These are phyloP conservation scores for Scedosporium aurantiacum DNA, from an alignment of 2,329 filamentous ascomycete genomes.

Conservation along the genomic window DNA sequence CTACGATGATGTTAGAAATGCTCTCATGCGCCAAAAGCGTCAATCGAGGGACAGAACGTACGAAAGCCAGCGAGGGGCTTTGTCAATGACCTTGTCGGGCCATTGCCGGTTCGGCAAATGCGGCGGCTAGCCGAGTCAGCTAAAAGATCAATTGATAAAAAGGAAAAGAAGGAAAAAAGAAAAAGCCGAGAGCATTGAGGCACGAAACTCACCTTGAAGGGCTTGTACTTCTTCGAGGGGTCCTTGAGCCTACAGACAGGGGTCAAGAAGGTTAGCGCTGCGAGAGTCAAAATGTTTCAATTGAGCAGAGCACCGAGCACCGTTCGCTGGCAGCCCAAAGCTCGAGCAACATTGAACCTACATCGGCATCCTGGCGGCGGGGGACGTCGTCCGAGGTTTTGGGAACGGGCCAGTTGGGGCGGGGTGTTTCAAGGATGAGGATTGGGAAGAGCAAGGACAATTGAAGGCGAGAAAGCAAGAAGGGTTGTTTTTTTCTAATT, in stretches of 20 bases:
- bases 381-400: background rate
- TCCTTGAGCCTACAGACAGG: background rate
- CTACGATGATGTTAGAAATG: constrained; percentile 4
- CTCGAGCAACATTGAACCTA: background rate
- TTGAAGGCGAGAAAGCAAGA: background rate
- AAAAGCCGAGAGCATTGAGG: background rate
- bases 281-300: too few relatives aligned
- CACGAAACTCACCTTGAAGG: constrained; percentile 9
- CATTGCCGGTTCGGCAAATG: constrained; percentile 65
- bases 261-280: background rate
- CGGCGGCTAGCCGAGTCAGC: constrained; percentile 28
- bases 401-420: background rate
- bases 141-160: too few relatives aligned
- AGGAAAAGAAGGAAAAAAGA: too few relatives aligned
- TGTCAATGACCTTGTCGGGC: constrained; percentile 72
- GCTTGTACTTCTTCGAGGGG: constrained; percentile 11
- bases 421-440: background rate
- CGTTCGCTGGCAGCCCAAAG: background rate
- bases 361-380: constrained; percentile 5
- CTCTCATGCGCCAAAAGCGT: background rate
- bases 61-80: constrained; percentile 81
- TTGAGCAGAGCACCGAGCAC: background rate
- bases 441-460: background rate
- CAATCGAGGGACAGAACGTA: constrained; percentile 42
- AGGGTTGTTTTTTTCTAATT: background rate